Base-by-base conservation (phyloP, 2,329 filamentous ascomycete species). In the Onygenales sp. region DNA sequence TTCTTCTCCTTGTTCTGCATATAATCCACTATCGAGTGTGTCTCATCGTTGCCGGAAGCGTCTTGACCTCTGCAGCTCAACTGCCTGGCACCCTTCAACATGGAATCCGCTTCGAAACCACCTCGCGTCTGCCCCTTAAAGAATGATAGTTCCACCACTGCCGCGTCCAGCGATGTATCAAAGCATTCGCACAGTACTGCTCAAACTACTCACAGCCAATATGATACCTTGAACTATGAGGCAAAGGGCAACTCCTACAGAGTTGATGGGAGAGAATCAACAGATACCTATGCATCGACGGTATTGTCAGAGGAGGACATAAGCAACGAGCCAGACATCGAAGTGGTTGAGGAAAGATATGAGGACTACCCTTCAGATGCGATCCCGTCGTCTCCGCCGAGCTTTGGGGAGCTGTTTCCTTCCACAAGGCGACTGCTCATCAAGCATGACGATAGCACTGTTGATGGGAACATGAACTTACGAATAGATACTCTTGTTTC, bases 401-500 rank as follows among this genome's bases (percentile, higher is more conserved):
- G 91, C 60, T 97, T 97, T 67, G 85, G 84, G 31, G 79, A 84
- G 52, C 80, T 95, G 51, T 98, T 96, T 68, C 92, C 93, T 9
- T 94, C 91, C 7, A 80, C 85, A 60, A 83, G 89, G 66, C 82
- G 87, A 53, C 74, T 97, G 51, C 82, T 82, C 38, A 89, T 98
- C 64, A 83, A 87, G 32, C 92, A 97, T 66, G 93, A 97, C 66
- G 89, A 96, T 70, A 83, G 88, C 48, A 93, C 90, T 0, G 72
- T 85, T 3, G 92, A 98, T 67, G 92, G 92, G 38, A 95, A 96
- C 75, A 94, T 96, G 89, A 97, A 97, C 67, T 78, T 98, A 54
- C 85, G 91, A 35, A 79, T 97, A 55, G 91, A 95, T 66, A 92
- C 89, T 5, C 76, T 87, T 58, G 80, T 88, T 45, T 71, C 74